A percentile compares a stretch with the other conserved stretches of the same genome.
These are phyloP conservation scores for Boletus subparvulus DNA, from an alignment of 768 basidiomycete species.

Conservation along the genomic window DNA sequence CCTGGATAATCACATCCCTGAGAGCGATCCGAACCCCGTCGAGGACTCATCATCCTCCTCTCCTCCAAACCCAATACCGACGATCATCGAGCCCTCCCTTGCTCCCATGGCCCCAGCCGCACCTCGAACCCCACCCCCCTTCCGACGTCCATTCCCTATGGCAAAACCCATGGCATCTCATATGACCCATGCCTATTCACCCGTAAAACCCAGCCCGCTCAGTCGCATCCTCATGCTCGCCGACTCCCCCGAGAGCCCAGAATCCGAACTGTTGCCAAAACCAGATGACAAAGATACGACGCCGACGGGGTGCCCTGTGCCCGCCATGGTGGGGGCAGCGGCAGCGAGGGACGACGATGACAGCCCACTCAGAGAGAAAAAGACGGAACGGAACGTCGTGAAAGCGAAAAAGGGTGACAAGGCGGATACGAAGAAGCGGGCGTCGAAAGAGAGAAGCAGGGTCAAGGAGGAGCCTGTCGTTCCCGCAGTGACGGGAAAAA, in stretches of 20 bases:
- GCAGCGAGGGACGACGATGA: constrained; percentile 45
- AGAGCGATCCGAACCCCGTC: not conserved
- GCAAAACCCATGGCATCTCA: constrained; percentile 68
- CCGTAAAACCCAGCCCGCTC: constrained; percentile 75
- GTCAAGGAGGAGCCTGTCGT: constrained; percentile 25
- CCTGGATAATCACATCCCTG: constrained; percentile 21
- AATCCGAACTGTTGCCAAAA: constrained; percentile 6
- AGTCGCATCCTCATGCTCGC: constrained; percentile 75
- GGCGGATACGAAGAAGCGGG: constrained; percentile 26
- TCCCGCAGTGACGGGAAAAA: constrained; percentile 22
- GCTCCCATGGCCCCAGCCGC: not conserved
- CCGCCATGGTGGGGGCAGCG: constrained; percentile 3
- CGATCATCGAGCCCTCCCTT: constrained; percentile 20
- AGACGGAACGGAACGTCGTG: constrained; percentile 34
- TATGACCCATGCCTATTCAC: constrained; percentile 82
- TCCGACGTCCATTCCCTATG: constrained; percentile 56
- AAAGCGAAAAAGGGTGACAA: constrained; percentile 9
- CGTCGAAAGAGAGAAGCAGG: constrained; percentile 44
- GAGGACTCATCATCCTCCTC: not conserved
- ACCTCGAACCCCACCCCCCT: constrained; percentile 25
- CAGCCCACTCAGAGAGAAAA: constrained; percentile 56
- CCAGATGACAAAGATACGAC: constrained; percentile 23
- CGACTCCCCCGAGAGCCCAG: constrained; percentile 52
- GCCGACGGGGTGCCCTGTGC: constrained; percentile 24
- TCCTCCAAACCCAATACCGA: constrained; percentile 19